Evolutionary conservation across 148 eudicot species (phyloP).

Genomic region (Rhododendron griersonianum): DNA sequence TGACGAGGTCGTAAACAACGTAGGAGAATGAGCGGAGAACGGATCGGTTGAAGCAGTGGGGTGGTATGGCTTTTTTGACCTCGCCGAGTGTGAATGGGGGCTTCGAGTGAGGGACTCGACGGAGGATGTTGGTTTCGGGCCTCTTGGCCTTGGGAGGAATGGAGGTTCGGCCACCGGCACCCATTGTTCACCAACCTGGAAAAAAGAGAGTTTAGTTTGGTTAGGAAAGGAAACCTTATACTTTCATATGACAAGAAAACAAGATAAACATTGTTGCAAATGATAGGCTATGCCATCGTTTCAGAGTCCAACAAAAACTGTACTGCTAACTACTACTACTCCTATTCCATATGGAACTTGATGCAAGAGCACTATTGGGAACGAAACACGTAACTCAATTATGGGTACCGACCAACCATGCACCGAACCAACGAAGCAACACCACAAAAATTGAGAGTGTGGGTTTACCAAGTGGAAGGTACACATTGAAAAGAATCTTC

Average conservation of each 20-base stretch:
- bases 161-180: slow-evolving; percentile 62
- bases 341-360: not conserved
- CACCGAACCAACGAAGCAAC: too few species aligned
- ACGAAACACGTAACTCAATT: not conserved
- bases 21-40: slow-evolving; percentile 71
- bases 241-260: not conserved
- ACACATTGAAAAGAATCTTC: not conserved
- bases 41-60: slow-evolving; percentile 86
- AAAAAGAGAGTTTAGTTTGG: not conserved
- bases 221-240: not conserved
- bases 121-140: slow-evolving; percentile 26
- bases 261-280: not conserved
- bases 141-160: slow-evolving; percentile 37
- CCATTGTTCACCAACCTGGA: slow-evolving; percentile 44
- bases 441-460: too few species aligned
- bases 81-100: slow-evolving; percentile 79
- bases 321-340: not conserved
- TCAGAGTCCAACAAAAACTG: not conserved
- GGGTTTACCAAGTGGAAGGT: too few species aligned
- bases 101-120: slow-evolving; percentile 56
- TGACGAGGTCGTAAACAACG: slow-evolving; percentile 47
- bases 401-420: not conserved
- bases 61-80: slow-evolving; percentile 78
- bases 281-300: not conserved
- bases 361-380: not conserved